Evolutionary conservation across 2,329 filamentous ascomycete species (phyloP), one percentile per base, ranked within the genome.

Genomic region (Diaporthe vaccinii): DNA sequence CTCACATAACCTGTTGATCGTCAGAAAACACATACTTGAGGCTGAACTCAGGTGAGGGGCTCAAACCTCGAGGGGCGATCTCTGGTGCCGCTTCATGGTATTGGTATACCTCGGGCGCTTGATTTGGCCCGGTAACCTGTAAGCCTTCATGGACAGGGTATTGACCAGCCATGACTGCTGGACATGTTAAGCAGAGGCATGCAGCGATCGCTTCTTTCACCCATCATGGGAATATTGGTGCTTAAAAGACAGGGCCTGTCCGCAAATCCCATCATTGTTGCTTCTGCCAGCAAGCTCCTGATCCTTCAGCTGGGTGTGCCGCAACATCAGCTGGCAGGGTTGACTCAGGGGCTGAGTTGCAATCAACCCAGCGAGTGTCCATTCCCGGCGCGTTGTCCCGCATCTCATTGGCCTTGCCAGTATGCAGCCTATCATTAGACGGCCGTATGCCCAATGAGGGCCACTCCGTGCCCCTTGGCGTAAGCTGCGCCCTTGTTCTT

Each of bases 91-190:
- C 14, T 6, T 68, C 46, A 3, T 68, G 65, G n/a, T 53, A 53
- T 2, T 15, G 46, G 31, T 68, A 68, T 20, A 68, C 46, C 65
- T 68, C 65, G 17, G 65, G 46, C 34, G 65, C 65, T 15, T 53
- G 46, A 10, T 51, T n/a, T 28, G 49, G 31, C 14, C 22, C 22
- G n/a, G 28, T n/a, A 1, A 65, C 17, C 46, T 68, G 65, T 22
- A 68, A 20, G 8, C 65, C 65, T 53, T 68, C 65, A 68, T 68
- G 65, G 65, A 22, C 65, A 68, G 65, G 65, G 44, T 68, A 68
- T 39, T 51, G 65, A 28, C 46, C 46, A 53, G 65, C 65, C 65
- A 68, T 68, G 65, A 5, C 65, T 39, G 46, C 28, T 46, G 65
- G 31, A 68, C 46, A 68, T 68, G 3, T 36, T 10, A 39, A 39